Conservation (phyloP, 192 early-diverging fungal genomes). For the Diversispora eburnea region DNA sequence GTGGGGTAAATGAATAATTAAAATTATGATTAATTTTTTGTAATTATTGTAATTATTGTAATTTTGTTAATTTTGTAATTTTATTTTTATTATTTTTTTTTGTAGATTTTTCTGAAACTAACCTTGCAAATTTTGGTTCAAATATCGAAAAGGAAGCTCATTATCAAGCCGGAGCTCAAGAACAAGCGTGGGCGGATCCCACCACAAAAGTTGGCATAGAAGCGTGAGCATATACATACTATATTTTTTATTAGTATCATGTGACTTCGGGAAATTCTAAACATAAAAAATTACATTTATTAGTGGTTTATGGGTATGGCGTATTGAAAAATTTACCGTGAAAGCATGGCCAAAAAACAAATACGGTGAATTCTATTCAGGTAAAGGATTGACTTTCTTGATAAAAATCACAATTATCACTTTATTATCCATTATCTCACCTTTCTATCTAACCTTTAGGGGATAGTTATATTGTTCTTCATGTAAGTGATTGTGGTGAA, state of each 20-base stretch:
- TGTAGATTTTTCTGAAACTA: conserved; percentile 48
- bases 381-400: conserved; percentile 23
- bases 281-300: neutral
- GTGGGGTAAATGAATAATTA: neutral
- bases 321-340: conserved; percentile 75
- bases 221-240: conserved; percentile 12
- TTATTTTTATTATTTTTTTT: neutral
- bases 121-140: conserved; percentile 57
- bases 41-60: neutral
- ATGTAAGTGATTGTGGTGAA: conserved; percentile 40
- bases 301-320: conserved; percentile 70
- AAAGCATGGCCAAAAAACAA: conserved; percentile 56
- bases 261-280: neutral
- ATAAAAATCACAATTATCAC: neutral
- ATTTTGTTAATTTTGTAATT: neutral
- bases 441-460: conserved; percentile 33
- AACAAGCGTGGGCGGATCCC: conserved; percentile 57
- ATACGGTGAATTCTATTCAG: conserved; percentile 67
- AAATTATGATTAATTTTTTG: neutral
- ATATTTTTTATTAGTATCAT: neutral
- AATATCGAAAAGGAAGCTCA: conserved; percentile 60
- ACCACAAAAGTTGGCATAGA: conserved; percentile 44
- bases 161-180: conserved; percentile 51
- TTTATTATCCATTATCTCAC: neutral
- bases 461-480: conserved; percentile 74